Percentiles rank a stretch among this genome's conserved stretches.
Conservation (phyloP, 2,329 filamentous ascomycete genomes). For the Gyromitra esculenta region DNA sequence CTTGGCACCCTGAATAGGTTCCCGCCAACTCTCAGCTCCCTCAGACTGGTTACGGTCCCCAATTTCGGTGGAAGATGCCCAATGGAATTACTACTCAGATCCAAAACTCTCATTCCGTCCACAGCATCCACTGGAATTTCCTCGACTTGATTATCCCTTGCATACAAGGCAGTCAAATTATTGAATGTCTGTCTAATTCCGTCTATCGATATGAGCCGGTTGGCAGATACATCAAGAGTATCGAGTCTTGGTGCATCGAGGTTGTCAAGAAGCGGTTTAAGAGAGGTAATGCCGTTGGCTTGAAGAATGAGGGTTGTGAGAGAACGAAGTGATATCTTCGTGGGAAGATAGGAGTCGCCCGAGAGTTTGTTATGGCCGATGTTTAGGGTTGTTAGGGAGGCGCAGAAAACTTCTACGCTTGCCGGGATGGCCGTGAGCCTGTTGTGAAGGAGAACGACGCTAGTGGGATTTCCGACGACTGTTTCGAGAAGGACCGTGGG, state of each 20-base stretch:
- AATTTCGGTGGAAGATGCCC: slow-evolving; percentile 81
- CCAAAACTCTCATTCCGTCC: slow-evolving; percentile 76
- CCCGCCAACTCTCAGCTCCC: slow-evolving; percentile 78
- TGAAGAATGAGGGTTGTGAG: slow-evolving; percentile 81
- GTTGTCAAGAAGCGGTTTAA: slow-evolving; percentile 72
- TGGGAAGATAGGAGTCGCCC: slow-evolving; percentile 72
- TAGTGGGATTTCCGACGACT: slow-evolving; percentile 65
- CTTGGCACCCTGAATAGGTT: slow-evolving; percentile 90
- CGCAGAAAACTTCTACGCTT: slow-evolving; percentile 73
- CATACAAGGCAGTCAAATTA: slow-evolving; percentile 74
- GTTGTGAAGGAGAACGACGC: slow-evolving; percentile 80
- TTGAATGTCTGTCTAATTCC: slow-evolving; percentile 74
- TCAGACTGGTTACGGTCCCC: slow-evolving; percentile 68
- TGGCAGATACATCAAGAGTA: slow-evolving; percentile 82
- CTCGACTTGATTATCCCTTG: slow-evolving; percentile 80
- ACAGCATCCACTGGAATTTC: slow-evolving; percentile 78
- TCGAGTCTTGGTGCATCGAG: slow-evolving; percentile 79
- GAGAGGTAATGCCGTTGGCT: slow-evolving; percentile 75
- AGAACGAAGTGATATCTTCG: slow-evolving; percentile 74
- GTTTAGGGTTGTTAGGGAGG: slow-evolving; percentile 76
- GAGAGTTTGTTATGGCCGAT: slow-evolving; percentile 78
- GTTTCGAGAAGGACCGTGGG: slow-evolving; percentile 63
- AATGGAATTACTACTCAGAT: slow-evolving; percentile 87
- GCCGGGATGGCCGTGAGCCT: slow-evolving; percentile 75
- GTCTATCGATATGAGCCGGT: slow-evolving; percentile 75